A percentile compares a stretch with the other conserved stretches of the same genome.
Evolutionary conservation across 2,329 filamentous ascomycete species (phyloP).

Genomic region (Scytalidium sp.): DNA sequence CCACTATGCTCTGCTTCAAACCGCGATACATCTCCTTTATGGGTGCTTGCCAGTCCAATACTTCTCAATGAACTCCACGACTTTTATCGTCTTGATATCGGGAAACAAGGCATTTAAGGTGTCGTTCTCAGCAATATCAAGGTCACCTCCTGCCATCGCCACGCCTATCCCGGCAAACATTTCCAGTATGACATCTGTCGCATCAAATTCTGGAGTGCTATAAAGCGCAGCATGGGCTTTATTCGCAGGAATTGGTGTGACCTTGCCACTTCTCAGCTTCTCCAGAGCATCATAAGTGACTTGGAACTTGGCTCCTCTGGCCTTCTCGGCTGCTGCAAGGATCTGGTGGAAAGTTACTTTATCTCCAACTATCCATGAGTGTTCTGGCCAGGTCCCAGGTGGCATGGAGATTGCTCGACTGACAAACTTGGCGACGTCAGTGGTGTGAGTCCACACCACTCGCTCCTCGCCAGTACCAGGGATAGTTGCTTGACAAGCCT

Average conservation of each 20-base stretch:
- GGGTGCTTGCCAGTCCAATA: no score
- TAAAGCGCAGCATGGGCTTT: constrained; percentile 20
- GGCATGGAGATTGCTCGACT: constrained; percentile 32
- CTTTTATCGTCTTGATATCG: no score
- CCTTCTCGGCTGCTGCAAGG: constrained; percentile 37
- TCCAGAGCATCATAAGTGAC: constrained; percentile 31
- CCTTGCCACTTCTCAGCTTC: constrained; percentile 29
- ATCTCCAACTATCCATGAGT: constrained; percentile 35
- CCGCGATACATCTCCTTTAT: no score
- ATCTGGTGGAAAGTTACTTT: constrained; percentile 42
- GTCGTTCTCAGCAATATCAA: constrained; percentile 13
- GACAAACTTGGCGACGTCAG: constrained; percentile 46
- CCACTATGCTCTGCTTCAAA: no score
- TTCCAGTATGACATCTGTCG: constrained; percentile 20
- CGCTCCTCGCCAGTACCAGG: constrained; percentile 44
- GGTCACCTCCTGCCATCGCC: constrained; percentile 16
- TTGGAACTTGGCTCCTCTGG: constrained; percentile 33
- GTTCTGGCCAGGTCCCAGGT: constrained; percentile 40
- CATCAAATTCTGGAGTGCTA: constrained; percentile 16
- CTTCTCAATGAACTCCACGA: no score
- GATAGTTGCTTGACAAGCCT: constrained; percentile 41
- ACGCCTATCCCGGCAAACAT: constrained; percentile 19
- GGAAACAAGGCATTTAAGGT: constrained; percentile 28
- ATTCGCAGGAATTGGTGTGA: constrained; percentile 33
- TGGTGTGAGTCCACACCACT: constrained; percentile 45